Conservation (phyloP, 192 early-diverging fungal genomes). For the Coemansia asiatica region DNA sequence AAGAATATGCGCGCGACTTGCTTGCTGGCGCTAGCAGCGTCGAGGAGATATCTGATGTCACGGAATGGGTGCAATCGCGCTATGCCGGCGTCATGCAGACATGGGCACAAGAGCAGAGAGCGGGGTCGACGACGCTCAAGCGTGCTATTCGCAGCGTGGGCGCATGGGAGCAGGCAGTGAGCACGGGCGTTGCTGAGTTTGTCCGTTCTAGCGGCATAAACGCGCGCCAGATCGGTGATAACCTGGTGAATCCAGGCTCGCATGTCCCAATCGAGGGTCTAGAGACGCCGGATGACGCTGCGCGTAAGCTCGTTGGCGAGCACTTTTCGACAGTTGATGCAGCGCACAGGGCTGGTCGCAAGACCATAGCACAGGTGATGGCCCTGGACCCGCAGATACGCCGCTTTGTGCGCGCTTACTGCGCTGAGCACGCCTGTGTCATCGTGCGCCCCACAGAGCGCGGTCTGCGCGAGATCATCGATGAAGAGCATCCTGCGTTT, state of each 20-base stretch:
- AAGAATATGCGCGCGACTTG: slow-evolving; percentile 26
- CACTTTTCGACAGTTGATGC: slow-evolving; percentile 27
- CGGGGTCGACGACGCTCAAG: slow-evolving; percentile 25
- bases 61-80: slow-evolving; percentile 64
- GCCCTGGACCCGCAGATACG: slow-evolving; percentile 78
- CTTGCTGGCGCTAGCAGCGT: slow-evolving; percentile 36
- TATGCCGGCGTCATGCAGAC: slow-evolving; percentile 46
- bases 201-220: slow-evolving; percentile 56
- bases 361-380: slow-evolving; percentile 72
- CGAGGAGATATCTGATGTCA: slow-evolving; percentile 65
- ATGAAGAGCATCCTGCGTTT: slow-evolving; percentile 73
- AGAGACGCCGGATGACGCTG: slow-evolving; percentile 26
- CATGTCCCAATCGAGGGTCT: slow-evolving; percentile 16
- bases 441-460: slow-evolving; percentile 78
- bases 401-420: slow-evolving; percentile 71
- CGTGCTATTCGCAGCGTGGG: slow-evolving; percentile 42
- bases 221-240: slow-evolving; percentile 63
- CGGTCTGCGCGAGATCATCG: slow-evolving; percentile 69
- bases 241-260: slow-evolving; percentile 55
- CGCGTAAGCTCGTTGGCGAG: slow-evolving; percentile 23
- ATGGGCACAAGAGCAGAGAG: slow-evolving; percentile 17
- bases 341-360: slow-evolving; percentile 34
- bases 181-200: slow-evolving; percentile 46
- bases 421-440: slow-evolving; percentile 66
- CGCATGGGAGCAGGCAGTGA: slow-evolving; percentile 38